These are phyloP conservation scores for Fonsecaea erecta DNA, from an alignment of 2,329 filamentous ascomycete species.

Conservation along the genomic window DNA sequence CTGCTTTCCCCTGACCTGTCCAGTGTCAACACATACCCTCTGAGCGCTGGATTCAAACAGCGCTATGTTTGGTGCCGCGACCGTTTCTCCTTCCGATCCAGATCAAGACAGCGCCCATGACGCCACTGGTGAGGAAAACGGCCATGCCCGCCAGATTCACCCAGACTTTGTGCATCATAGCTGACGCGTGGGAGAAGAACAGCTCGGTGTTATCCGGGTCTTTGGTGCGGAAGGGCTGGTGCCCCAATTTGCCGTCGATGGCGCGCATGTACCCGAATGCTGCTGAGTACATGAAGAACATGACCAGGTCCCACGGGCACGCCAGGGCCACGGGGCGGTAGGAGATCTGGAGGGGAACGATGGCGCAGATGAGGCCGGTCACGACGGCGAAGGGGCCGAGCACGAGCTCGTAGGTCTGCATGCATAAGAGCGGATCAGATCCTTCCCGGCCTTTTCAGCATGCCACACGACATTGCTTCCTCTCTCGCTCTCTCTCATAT, in stretches of 20 bases:
- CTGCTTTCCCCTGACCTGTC: no score
- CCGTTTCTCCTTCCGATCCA: conserved; percentile 14
- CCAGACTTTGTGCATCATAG: conserved; percentile 11
- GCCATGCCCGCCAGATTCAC: conserved; percentile 21
- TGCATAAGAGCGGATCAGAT: no score
- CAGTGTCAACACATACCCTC: not conserved
- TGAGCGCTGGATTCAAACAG: not conserved
- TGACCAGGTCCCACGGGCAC: conserved; percentile 19
- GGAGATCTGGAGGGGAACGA: conserved; percentile 21
- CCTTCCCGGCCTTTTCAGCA: no score
- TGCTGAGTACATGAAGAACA: conserved; percentile 21
- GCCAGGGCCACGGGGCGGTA: conserved; percentile 26
- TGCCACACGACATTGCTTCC: no score
- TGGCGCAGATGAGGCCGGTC: conserved; percentile 9
- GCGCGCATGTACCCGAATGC: conserved; percentile 23
- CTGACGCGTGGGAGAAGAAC: not conserved
- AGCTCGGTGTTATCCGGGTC: not conserved
- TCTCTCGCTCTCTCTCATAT: no score
- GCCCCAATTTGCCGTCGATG: not conserved
- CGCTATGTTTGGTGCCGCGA: not conserved
- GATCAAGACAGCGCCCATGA: conserved; percentile 17
- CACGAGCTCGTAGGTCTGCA: conserved; percentile 17
- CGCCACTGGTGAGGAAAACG: conserved; percentile 16
- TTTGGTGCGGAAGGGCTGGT: not conserved
- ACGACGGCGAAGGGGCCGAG: conserved; percentile 15